Conservation (phyloP, 306 rosid genomes). For the Boehmeria nivea region DNA sequence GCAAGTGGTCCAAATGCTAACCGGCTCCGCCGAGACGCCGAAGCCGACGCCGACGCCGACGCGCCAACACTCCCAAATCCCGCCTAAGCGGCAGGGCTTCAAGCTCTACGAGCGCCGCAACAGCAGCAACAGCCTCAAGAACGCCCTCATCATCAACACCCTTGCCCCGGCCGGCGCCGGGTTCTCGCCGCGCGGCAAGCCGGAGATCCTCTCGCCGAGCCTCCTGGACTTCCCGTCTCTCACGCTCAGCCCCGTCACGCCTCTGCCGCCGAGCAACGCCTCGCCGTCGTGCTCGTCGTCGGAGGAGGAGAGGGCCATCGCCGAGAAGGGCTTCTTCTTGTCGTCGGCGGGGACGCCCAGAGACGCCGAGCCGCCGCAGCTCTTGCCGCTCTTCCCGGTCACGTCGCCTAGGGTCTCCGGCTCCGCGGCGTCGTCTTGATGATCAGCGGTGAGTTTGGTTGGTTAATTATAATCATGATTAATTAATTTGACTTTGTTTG, state of each 20-base stretch:
- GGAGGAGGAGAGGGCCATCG: slow-evolving; percentile 87
- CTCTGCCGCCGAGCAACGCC: slow-evolving; percentile 41
- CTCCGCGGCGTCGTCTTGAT: slow-evolving; percentile 45
- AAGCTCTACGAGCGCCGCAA: slow-evolving; percentile 81
- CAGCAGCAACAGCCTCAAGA: slow-evolving; percentile 59
- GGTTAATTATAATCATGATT: slow-evolving; percentile 2
- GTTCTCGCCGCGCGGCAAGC: slow-evolving; percentile 56
- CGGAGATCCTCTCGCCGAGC: slow-evolving; percentile 86
- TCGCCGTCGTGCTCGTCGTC: slow-evolving; percentile 74
- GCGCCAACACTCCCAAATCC: slow-evolving; percentile 34
- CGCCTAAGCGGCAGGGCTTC: slow-evolving; percentile 71
- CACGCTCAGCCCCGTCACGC: slow-evolving; percentile 87
- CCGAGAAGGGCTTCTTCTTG: slow-evolving; percentile 80
- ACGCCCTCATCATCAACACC: slow-evolving; percentile 75
- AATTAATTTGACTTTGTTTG: not conserved
- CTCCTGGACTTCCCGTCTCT: slow-evolving; percentile 80
- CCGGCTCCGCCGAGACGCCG: slow-evolving; percentile 53
- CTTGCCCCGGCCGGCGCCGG: slow-evolving; percentile 33
- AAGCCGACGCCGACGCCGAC: not conserved
- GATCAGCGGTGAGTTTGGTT: not conserved
- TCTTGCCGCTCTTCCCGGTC: slow-evolving; percentile 71
- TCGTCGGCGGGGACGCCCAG: slow-evolving; percentile 79
- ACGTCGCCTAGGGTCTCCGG: slow-evolving; percentile 81
- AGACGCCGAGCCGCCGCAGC: slow-evolving; percentile 66
- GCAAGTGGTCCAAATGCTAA: slow-evolving; percentile 95